Percentiles rank a stretch among this genome's conserved stretches.
phyloP scores from a whole-genome alignment of 2,329 filamentous ascomycete genomes.

The Botrytis cinerea region DNA sequence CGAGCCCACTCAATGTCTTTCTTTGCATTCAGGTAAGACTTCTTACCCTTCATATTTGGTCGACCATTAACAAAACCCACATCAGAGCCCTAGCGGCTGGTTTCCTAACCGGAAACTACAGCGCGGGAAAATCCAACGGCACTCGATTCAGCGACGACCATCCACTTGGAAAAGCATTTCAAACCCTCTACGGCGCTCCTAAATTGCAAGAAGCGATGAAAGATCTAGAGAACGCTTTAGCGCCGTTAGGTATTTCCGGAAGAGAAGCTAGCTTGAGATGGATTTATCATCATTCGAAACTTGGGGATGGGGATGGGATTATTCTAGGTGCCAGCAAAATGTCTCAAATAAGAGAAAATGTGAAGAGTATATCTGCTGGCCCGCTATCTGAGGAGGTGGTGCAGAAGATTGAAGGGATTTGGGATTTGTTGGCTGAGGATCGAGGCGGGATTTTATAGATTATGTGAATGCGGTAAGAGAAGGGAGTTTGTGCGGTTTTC shows the following conservation, averaged over 20 bases:
- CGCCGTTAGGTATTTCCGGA: not conserved
- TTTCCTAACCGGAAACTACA: constrained; percentile 8
- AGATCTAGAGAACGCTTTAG: not conserved
- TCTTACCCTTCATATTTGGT: not conserved
- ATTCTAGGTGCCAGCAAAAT: constrained; percentile 1
- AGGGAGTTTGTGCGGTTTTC: not conserved
- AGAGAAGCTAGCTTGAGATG: constrained; percentile 10
- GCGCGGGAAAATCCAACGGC: not conserved
- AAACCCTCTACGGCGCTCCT: constrained; percentile 1
- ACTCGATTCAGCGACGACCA: not conserved
- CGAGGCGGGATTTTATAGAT: not conserved
- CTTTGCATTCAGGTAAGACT: not conserved
- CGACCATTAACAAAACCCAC: not conserved
- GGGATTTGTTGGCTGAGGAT: not conserved
- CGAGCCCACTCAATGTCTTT: not conserved
- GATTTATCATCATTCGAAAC: not conserved
- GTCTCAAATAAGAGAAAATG: not conserved
- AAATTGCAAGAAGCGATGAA: constrained; percentile 1
- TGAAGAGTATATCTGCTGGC: not conserved
- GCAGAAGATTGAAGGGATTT: not conserved
- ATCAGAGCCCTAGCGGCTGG: not conserved
- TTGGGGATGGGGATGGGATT: not conserved
- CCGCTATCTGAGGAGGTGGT: not conserved
- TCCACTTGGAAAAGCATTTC: not conserved
- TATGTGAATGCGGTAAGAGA: not conserved